These are phyloP conservation scores for Gossypium raimondii DNA, from an alignment of 345 rosid species.

Conservation along the genomic window DNA sequence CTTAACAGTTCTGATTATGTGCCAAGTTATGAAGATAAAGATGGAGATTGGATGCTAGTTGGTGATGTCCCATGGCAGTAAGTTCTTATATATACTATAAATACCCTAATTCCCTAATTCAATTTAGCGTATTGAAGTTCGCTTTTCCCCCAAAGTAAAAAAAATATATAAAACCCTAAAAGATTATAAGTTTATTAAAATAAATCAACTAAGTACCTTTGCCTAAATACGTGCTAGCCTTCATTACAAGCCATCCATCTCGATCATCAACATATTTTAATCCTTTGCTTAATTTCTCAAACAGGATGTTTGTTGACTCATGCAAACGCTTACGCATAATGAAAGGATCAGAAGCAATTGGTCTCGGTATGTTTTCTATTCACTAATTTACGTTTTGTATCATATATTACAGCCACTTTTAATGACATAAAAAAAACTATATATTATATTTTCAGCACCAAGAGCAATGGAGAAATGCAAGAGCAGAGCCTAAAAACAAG, in stretches of 20 bases:
- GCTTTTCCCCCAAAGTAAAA: no score
- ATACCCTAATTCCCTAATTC: not conserved
- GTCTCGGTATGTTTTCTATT: conserved; percentile 52
- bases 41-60: conserved; percentile 98
- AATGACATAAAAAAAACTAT: not conserved
- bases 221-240: no score
- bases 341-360: conserved; percentile 97
- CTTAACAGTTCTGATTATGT: conserved; percentile 88
- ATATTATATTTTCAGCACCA: conserved; percentile 34
- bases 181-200: no score
- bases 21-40: conserved; percentile 92
- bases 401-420: not conserved
- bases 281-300: not conserved
- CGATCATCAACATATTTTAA: not conserved
- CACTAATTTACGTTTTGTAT: not conserved
- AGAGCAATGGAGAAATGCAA: conserved; percentile 66
- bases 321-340: conserved; percentile 96
- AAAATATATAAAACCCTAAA: no score
- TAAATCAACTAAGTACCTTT: no score
- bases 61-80: conserved; percentile 99
- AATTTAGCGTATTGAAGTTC: no score
- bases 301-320: conserved; percentile 91
- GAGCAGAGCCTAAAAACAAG: conserved; percentile 39
- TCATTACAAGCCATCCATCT: not conserved
- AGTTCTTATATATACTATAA: conserved; percentile 25